Conservation (phyloP, 306 rosid genomes). For the Sindora glabra region DNA sequence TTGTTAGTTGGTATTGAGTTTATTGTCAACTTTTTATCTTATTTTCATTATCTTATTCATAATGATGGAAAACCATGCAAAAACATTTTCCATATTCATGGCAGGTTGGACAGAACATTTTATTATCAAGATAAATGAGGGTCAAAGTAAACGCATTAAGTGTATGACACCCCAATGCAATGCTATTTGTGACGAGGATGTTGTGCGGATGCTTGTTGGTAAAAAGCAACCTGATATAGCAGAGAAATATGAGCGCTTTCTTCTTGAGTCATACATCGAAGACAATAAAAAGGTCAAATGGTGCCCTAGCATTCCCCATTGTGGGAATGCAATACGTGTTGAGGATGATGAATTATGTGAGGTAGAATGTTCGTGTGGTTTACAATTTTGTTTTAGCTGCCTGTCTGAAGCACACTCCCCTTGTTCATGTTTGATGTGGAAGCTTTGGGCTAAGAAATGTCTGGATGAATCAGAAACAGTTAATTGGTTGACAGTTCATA, state of each 20-base stretch:
- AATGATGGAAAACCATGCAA: not conserved
- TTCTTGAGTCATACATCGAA: conserved; percentile 92
- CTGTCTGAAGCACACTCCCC: conserved; percentile 86
- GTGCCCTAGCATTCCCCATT: conserved; percentile 96
- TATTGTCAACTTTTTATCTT: not conserved
- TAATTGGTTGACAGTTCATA: conserved; percentile 95
- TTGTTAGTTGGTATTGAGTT: not conserved
- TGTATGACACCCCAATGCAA: conserved; percentile 92
- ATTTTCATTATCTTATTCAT: not conserved
- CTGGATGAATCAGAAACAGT: conserved; percentile 96
- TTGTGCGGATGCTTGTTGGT: conserved; percentile 58
- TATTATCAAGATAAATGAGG: conserved; percentile 82
- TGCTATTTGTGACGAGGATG: conserved; percentile 80
- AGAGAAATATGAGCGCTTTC: conserved; percentile 84
- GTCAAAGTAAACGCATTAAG: conserved; percentile 86
- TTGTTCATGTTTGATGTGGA: conserved; percentile 94
- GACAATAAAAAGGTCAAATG: conserved; percentile 89
- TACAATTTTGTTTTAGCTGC: conserved; percentile 86
- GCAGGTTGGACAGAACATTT: conserved; percentile 92
- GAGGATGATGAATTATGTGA: conserved; percentile 80
- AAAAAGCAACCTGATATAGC: conserved; percentile 60
- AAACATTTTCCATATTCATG: not conserved
- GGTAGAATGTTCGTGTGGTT: conserved; percentile 89
- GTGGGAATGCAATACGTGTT: conserved; percentile 87
- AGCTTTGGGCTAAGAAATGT: conserved; percentile 89